A percentile compares a stretch with the other conserved stretches of the same genome.
Conservation (phyloP, 768 basidiomycete species). For the Cystobasidium tubakii region DNA sequence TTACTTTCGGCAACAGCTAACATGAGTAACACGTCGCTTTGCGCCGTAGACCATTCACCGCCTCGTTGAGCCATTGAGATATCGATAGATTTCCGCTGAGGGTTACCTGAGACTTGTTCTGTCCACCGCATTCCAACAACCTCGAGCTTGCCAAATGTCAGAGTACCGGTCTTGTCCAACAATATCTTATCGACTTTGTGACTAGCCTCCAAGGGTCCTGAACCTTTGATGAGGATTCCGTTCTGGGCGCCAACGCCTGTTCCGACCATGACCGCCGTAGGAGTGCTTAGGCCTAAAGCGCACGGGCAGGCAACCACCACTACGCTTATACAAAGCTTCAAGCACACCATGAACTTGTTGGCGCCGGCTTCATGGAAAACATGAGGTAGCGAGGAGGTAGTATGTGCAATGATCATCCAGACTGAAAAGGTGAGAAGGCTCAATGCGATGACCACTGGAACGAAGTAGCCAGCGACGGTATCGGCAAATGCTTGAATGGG, state of each 20-base stretch:
- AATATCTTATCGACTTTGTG: constrained; percentile 72
- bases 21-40: constrained; percentile 62
- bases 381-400: constrained; percentile 61
- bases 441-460: constrained; percentile 80
- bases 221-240: constrained; percentile 97
- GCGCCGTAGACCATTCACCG: constrained; percentile 28
- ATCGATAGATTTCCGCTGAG: constrained; percentile 8
- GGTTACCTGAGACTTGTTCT: background rate
- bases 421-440: constrained; percentile 69
- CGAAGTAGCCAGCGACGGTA: constrained; percentile 87
- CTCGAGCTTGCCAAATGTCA: constrained; percentile 87
- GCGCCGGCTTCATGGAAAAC: constrained; percentile 82
- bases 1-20: constrained; percentile 78
- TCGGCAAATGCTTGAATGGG: constrained; percentile 98
- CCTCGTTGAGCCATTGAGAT: constrained; percentile 20
- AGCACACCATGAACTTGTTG: constrained; percentile 74
- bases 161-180: constrained; percentile 94
- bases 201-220: constrained; percentile 85
- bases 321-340: constrained; percentile 95
- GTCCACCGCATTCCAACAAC: constrained; percentile 74
- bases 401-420: constrained; percentile 71
- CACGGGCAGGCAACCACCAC: constrained; percentile 98
- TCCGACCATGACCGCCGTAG: constrained; percentile 98
- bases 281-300: constrained; percentile 89
- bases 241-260: constrained; percentile 95